Evolutionary conservation across 768 basidiomycete species (phyloP), one percentile per base, ranked within the genome.

Genomic region (Megacollybia marginata): DNA sequence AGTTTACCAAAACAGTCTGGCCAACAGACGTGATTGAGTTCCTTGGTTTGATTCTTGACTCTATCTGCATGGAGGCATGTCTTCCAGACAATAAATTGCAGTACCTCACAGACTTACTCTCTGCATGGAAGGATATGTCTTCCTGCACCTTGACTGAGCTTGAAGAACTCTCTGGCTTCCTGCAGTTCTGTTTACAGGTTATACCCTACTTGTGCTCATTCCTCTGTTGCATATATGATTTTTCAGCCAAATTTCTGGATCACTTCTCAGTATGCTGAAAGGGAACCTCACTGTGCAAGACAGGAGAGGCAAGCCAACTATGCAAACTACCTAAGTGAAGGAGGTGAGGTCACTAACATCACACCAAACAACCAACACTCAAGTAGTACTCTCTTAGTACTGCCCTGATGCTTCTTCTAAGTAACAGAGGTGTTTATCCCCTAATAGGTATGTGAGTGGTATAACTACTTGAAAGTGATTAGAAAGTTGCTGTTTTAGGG

Each of bases 51-150:
- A 36, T 36, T 16, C 35, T 36, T 10, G 35, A 36, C 35, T 36
- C 35, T 10, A 16, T 10, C 35, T 36, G 10, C 10, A 36, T 36
- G 35, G 35, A 36, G 16, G 35, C 35, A 10, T 10, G 55, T 10
- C 55, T 61, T 31, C 49, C 51, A 6, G 10, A 23, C 1, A 54
- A 57, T 10, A 61, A 61, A 38, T 53, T 56, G 7, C 8, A n/a
- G 0, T 51, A 48, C 42, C 56, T 59, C 13, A 38, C 42, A 11
- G 49, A 49, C 5, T 46, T 57, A 13, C 44, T 57, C 11, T 4
- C 18, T 2, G 6, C 12, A 9, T 59, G 54, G 43, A 34, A 33
- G 4, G 4, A 6, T 7, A 42, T 50, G 12, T 16, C 40, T 9
- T n/a, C 18, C 10, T 36, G 35, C 35, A 36, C 10, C 16, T 16